phyloP scores from a whole-genome alignment of 805 yeast species.

The Teunomyces tritomae region DNA sequence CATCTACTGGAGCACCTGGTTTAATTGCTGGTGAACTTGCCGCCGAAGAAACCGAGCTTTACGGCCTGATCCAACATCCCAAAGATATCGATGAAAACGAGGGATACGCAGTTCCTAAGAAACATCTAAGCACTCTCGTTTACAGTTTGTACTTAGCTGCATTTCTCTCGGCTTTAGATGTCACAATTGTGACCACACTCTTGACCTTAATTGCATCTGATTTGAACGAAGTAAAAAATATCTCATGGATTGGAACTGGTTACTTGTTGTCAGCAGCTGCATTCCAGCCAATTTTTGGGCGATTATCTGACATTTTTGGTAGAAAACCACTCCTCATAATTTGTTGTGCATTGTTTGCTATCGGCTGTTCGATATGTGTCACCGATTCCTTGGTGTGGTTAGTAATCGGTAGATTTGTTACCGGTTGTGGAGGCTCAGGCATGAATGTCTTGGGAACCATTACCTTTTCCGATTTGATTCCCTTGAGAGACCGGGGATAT shows the following conservation, averaged over 20 bases:
- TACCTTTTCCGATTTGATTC: slow-evolving; percentile 71
- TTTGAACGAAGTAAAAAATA: slow-evolving; percentile 57
- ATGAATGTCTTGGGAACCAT: slow-evolving; percentile 73
- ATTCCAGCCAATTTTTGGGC: slow-evolving; percentile 72
- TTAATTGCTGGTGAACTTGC: slow-evolving; percentile 35
- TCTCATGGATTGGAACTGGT: slow-evolving; percentile 74
- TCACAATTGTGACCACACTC: slow-evolving; percentile 64
- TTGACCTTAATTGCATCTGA: slow-evolving; percentile 68
- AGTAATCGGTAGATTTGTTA: slow-evolving; percentile 62
- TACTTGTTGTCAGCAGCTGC: slow-evolving; percentile 68
- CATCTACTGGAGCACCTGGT: slow-evolving; percentile 32
- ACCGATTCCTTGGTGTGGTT: slow-evolving; percentile 47
- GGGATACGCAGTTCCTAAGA: slow-evolving; percentile 29
- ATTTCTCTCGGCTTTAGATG: slow-evolving; percentile 64
- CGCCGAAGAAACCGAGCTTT: slow-evolving; percentile 26
- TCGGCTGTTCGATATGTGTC: slow-evolving; percentile 56
- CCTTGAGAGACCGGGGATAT: slow-evolving; percentile 72
- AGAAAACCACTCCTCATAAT: slow-evolving; percentile 48
- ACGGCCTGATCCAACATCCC: slow-evolving; percentile 16
- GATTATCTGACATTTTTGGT: slow-evolving; percentile 70
- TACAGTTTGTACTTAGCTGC: slow-evolving; percentile 36
- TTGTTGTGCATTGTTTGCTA: slow-evolving; percentile 53
- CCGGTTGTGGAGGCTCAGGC: slow-evolving; percentile 94
- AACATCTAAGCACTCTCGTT: slow-evolving; percentile 28
- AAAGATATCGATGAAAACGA: slow-evolving; percentile 9